Evolutionary conservation across 495 filamentous ascomycete species (phyloP).

Genomic region (Lasiosphaeria ovina): DNA sequence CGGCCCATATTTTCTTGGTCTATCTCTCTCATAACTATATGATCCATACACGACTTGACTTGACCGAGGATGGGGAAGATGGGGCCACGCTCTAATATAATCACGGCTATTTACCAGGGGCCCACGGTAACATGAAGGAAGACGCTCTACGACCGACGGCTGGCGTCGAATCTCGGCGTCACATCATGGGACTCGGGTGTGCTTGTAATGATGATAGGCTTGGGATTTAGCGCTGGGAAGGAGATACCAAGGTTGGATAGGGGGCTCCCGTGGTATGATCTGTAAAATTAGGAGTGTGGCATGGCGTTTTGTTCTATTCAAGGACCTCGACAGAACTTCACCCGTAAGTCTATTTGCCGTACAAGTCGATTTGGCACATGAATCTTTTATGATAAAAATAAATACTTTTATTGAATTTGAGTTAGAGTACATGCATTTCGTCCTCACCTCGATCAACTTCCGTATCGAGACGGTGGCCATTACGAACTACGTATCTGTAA

Average conservation of each 20-base stretch:
- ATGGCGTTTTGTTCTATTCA: no score
- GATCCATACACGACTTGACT: conserved; percentile 7
- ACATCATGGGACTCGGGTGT: neutral
- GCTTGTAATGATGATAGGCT: conserved; percentile 8
- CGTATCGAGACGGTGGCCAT: no score
- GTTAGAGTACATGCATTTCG: no score
- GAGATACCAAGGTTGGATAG: conserved; percentile 13
- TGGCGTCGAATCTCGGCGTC: conserved; percentile 8
- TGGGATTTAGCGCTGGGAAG: conserved; percentile 1
- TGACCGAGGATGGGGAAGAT: neutral
- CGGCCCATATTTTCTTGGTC: conserved; percentile 1
- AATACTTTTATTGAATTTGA: no score
- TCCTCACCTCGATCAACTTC: no score
- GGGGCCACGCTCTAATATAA: neutral
- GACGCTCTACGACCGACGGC: conserved; percentile 18
- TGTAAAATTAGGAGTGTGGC: conserved; percentile 15
- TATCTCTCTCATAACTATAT: neutral
- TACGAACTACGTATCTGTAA: no score
- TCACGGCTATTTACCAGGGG: neutral
- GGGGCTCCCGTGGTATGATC: conserved; percentile 7
- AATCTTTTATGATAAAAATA: no score
- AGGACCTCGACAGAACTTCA: no score
- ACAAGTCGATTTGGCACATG: no score
- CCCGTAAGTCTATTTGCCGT: no score
- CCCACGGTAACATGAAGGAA: neutral